Evolutionary conservation across 2,329 filamentous ascomycete species (phyloP).

Genomic region (Trichoderma gracile): DNA sequence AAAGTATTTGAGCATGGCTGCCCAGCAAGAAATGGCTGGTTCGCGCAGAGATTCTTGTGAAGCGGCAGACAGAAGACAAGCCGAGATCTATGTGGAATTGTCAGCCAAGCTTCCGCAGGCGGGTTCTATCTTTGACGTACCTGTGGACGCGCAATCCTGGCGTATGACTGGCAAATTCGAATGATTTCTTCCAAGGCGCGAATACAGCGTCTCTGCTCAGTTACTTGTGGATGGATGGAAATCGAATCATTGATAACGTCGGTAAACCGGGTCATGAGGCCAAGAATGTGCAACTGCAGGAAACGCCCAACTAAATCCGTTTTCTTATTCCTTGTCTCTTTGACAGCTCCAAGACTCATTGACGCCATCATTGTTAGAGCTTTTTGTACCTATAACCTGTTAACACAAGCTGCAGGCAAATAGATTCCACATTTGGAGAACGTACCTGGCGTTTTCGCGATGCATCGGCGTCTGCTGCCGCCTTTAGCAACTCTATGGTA

Average conservation of each 20-base stretch:
- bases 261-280: conserved; percentile 80
- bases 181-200: conserved; percentile 88
- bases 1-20: conserved; percentile 71
- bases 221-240: conserved; percentile 53
- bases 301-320: conserved; percentile 68
- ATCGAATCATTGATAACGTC: conserved; percentile 71
- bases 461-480: conserved; percentile 67
- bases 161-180: conserved; percentile 68
- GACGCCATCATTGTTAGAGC: conserved; percentile 51
- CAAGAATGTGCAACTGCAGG: conserved; percentile 79
- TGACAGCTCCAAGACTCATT: conserved; percentile 43
- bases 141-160: conserved; percentile 81
- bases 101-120: conserved; percentile 6
- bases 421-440: neutral
- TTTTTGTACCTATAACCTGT: conserved; percentile 46
- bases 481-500: conserved; percentile 79
- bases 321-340: conserved; percentile 50
- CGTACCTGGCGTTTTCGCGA: conserved; percentile 59
- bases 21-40: conserved; percentile 81
- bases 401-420: conserved; percentile 28
- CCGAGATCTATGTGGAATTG: conserved; percentile 65
- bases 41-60: conserved; percentile 72
- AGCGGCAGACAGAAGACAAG: conserved; percentile 86
- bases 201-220: conserved; percentile 76
- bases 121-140: conserved; percentile 46